phyloP scores from a whole-genome alignment of 768 basidiomycete genomes.

The Chiua virens region DNA sequence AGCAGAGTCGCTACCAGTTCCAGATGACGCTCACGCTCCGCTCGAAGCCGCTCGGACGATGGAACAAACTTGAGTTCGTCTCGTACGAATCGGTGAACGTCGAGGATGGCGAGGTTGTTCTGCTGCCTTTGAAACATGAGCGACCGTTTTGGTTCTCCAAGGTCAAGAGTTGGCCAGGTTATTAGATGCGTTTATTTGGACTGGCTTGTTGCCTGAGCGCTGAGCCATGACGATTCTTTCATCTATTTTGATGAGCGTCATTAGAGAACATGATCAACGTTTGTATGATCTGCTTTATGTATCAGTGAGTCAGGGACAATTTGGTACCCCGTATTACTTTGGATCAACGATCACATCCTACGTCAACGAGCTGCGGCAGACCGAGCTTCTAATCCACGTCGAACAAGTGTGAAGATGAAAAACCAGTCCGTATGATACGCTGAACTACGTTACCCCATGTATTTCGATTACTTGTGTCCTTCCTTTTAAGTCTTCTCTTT shows the following conservation, averaged over 20 bases:
- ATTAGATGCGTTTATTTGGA: constrained; percentile 4
- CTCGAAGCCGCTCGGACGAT: constrained; percentile 75
- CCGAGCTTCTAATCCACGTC: too few relatives aligned
- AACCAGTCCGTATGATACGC: constrained; percentile 31
- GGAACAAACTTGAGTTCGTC: constrained; percentile 76
- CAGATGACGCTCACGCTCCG: constrained; percentile 69
- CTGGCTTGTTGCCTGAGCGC: background rate
- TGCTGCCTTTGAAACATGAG: constrained; percentile 77
- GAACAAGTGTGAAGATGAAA: background rate
- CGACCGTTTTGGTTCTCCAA: constrained; percentile 95
- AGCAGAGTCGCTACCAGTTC: constrained; percentile 58
- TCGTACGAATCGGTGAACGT: constrained; percentile 75
- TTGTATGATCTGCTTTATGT: too few relatives aligned
- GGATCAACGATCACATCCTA: background rate
- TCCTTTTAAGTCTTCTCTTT: constrained; percentile 22
- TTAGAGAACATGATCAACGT: too few relatives aligned
- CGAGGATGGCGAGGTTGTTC: constrained; percentile 69
- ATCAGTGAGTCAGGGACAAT: background rate
- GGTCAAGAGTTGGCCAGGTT: constrained; percentile 62
- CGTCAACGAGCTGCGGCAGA: too few relatives aligned
- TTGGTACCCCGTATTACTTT: background rate
- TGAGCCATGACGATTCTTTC: too few relatives aligned
- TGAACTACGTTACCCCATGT: constrained; percentile 25
- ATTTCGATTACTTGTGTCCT: constrained; percentile 35
- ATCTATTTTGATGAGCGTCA: too few relatives aligned